A percentile compares a stretch with the other conserved stretches of the same genome.
Evolutionary conservation across 106 monocot genomes (phyloP).

Genomic region (Dendrobium nobile): DNA sequence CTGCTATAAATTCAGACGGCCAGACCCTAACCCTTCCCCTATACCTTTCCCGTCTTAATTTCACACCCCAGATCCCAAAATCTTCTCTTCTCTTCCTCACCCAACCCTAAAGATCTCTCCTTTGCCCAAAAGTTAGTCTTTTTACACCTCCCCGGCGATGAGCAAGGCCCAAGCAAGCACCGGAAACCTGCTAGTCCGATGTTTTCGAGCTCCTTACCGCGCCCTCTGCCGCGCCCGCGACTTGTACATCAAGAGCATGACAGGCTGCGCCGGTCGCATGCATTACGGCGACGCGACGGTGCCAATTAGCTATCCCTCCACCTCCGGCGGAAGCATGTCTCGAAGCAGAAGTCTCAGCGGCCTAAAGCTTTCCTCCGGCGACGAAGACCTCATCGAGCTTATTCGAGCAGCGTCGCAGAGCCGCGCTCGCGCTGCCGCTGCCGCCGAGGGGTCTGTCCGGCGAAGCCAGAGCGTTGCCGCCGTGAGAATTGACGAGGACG

Average conservation of each 20-base stretch:
- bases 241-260: slow-evolving; percentile 46
- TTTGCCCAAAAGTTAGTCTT: neutral
- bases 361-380: slow-evolving; percentile 8
- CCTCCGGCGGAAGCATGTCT: slow-evolving; percentile 5
- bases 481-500: slow-evolving; percentile 75
- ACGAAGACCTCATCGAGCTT: slow-evolving; percentile 49
- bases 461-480: slow-evolving; percentile 55
- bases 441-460: slow-evolving; percentile 4
- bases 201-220: slow-evolving; percentile 36
- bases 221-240: slow-evolving; percentile 32
- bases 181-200: slow-evolving; percentile 9
- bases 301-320: slow-evolving; percentile 1
- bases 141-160: neutral
- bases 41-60: neutral
- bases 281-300: slow-evolving; percentile 8
- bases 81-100: neutral
- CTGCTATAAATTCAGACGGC: neutral
- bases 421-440: slow-evolving; percentile 1
- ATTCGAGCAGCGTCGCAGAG: slow-evolving; percentile 36
- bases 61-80: neutral
- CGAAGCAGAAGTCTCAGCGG: slow-evolving; percentile 20
- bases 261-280: slow-evolving; percentile 29
- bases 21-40: neutral
- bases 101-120: neutral
- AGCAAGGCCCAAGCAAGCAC: neutral